Base-by-base conservation (phyloP, 305 asterid species). In the Solanum chacoense region DNA sequence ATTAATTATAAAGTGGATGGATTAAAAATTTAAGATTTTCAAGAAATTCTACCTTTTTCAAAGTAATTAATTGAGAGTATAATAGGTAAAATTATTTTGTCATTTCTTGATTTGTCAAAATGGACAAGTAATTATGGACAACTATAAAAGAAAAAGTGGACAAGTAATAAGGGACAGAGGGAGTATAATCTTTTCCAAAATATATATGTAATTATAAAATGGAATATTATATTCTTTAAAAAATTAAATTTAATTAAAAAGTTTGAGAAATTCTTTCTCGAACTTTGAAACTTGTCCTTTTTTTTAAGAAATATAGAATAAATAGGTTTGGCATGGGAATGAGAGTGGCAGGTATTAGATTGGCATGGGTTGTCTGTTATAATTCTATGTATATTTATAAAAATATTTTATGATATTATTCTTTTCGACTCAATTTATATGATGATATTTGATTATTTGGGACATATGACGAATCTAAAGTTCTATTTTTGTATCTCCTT, bases 361-460 rank as follows among this genome's bases (percentile, higher is more conserved):
- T 83, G 92, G 90, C 88, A 83, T 89, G 87, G 85, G 84, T 22
- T 81, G 90, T 88, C 36, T 42, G 34, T 50, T 22, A 37, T 37
- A 37, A 35, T 4, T 24, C 7, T 40, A 7, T 38, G 36, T 26
- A 38, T 13, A 9, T 16, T 4, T 2, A 18, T 14, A 4, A 80
- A 14, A 6, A 40, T 40, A 40, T 40, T 26, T 26, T 28, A 80
- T 11, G 26, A 45, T 45, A 34, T 3, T 75, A 75, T 75, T 75
- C 0, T 75, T 75, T 75, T 5, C 7, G 0, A 9, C 0, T 0
- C 0, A 34, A 10, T 34, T 75, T 75, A 34, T 75, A 1, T 75
- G 81, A 34, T 5, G 2, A 5, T 75, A 75, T 34, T 34, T 34
- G 5, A 34, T 32, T 75, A 10, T 75, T 1, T 20, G n/a, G 9